phyloP scores from a whole-genome alignment of 192 early-diverging fungal genomes.

The Umbelopsis sp. region DNA sequence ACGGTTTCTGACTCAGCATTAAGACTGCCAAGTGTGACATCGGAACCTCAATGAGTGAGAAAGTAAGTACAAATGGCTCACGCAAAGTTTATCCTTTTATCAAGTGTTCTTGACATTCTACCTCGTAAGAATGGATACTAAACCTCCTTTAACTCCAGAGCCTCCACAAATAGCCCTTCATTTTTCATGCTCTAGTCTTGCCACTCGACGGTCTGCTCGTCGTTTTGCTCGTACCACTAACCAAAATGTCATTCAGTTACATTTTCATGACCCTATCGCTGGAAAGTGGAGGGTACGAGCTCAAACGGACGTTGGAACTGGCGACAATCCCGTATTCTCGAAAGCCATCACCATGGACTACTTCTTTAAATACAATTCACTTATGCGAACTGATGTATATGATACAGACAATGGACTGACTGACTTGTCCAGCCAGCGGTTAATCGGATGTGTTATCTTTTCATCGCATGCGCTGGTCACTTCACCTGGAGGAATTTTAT shows the following conservation, averaged over 20 bases:
- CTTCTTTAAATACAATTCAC: conserved; percentile 10
- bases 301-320: conserved; percentile 1
- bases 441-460: conserved; percentile 12
- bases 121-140: not conserved
- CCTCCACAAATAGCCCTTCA: conserved; percentile 15
- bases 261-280: conserved; percentile 7
- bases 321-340: conserved; percentile 16
- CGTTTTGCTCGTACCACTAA: not conserved
- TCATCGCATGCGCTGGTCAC: conserved; percentile 1
- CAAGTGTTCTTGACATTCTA: not conserved
- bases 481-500: not conserved
- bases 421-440: not conserved
- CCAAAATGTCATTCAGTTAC: not conserved
- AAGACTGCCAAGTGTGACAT: not conserved
- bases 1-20: not conserved
- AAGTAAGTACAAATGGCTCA: not conserved
- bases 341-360: conserved; percentile 15
- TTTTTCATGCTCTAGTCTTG: conserved; percentile 14
- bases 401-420: not conserved
- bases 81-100: not conserved
- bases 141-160: conserved; percentile 9
- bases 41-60: not conserved
- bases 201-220: not conserved
- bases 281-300: conserved; percentile 11
- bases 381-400: conserved; percentile 8